These are phyloP conservation scores for Dryas integrifolia DNA, from an alignment of 331 rosid species.

Conservation along the genomic window DNA sequence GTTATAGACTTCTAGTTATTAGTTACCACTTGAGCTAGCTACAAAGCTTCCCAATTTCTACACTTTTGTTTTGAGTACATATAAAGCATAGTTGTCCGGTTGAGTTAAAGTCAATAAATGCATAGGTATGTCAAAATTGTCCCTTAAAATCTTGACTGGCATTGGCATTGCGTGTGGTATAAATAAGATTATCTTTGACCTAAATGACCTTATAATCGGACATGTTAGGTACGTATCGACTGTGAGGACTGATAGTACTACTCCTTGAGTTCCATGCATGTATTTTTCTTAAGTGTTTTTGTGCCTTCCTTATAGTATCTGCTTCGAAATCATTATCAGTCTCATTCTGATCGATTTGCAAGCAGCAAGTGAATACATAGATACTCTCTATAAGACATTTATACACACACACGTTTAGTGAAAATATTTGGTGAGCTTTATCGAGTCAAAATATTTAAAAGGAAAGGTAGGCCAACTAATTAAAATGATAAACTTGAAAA, in stretches of 20 bases:
- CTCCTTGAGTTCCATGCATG: background rate
- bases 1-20: too few relatives aligned
- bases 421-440: too few relatives aligned
- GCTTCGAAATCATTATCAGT: background rate
- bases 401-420: too few relatives aligned
- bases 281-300: background rate
- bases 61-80: too few relatives aligned
- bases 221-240: background rate
- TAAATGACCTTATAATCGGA: background rate
- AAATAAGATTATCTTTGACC: background rate
- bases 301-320: background rate
- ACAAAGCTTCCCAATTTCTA: too few relatives aligned
- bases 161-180: constrained; percentile 18
- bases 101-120: background rate
- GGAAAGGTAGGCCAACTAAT: background rate
- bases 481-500: too few relatives aligned
- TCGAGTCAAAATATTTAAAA: background rate
- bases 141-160: background rate
- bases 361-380: background rate
- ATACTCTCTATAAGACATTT: too few relatives aligned
- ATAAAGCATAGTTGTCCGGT: too few relatives aligned
- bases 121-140: background rate
- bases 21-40: too few relatives aligned
- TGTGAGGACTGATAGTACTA: background rate
- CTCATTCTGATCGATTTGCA: background rate